Conservation (phyloP, 1,284 basidiomycete genomes). For the Sutorius eximius region DNA sequence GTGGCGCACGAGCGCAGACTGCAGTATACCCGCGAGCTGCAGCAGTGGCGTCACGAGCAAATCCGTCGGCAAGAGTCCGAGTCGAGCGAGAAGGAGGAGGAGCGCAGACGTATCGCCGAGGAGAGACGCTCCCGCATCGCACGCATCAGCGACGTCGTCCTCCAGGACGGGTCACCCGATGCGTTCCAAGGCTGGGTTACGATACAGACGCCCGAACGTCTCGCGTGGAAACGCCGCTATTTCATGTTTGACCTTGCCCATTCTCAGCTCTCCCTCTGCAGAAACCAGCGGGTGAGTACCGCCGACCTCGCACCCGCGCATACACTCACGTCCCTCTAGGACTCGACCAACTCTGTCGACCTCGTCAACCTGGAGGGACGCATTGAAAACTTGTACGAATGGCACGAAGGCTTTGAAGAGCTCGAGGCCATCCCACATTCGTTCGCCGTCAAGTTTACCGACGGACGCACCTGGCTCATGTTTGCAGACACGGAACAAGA, state of each 20-base stretch:
- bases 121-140: constrained; percentile 49
- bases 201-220: constrained; percentile 54
- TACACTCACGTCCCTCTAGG: constrained; percentile 38
- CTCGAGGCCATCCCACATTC: constrained; percentile 68
- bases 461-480: constrained; percentile 55
- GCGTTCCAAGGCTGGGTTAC: constrained; percentile 66
- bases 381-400: constrained; percentile 56
- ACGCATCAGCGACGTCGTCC: constrained; percentile 44
- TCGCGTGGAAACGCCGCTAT: constrained; percentile 67
- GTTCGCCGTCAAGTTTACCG: constrained; percentile 64
- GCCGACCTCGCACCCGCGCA: neutral
- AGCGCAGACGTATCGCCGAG: constrained; percentile 42
- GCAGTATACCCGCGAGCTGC: constrained; percentile 53
- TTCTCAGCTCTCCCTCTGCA: constrained; percentile 49
- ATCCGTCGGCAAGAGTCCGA: constrained; percentile 47
- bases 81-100: constrained; percentile 46
- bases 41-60: constrained; percentile 57
- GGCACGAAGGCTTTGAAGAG: constrained; percentile 72
- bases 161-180: constrained; percentile 38
- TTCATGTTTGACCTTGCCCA: constrained; percentile 55
- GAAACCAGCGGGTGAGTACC: constrained; percentile 51
- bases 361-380: constrained; percentile 47
- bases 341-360: constrained; percentile 48
- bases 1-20: constrained; percentile 51
- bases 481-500: constrained; percentile 67